These are phyloP conservation scores for Penicillium turbatum DNA, from an alignment of 495 filamentous ascomycete genomes.

Conservation along the genomic window DNA sequence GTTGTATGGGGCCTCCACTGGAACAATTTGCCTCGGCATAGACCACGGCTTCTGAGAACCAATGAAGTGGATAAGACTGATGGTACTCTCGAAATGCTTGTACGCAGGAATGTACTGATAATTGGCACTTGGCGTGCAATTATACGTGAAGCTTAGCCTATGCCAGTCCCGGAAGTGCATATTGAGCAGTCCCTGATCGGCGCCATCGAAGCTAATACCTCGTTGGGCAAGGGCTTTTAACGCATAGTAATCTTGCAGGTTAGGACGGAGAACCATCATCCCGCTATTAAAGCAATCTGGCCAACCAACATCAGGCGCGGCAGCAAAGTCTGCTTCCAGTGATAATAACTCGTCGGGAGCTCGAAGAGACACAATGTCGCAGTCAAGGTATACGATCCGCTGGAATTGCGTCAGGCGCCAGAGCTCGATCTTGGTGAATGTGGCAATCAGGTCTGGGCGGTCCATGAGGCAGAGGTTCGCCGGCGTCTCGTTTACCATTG, in stretches of 20 bases:
- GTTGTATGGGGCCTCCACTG: conserved; percentile 62
- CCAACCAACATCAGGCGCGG: conserved; percentile 95
- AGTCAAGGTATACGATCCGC: conserved; percentile 88
- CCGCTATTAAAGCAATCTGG: conserved; percentile 98
- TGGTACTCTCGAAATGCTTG: conserved; percentile 80
- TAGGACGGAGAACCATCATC: conserved; percentile 84
- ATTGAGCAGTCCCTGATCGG: conserved; percentile 94
- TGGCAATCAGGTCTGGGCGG: conserved; percentile 79
- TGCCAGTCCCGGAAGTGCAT: conserved; percentile 88
- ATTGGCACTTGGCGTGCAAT: conserved; percentile 88
- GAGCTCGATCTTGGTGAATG: conserved; percentile 94
- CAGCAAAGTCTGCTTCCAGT: conserved; percentile 72
- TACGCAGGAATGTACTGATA: conserved; percentile 97
- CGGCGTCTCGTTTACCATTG: conserved; percentile 68
- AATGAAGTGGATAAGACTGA: conserved; percentile 91
- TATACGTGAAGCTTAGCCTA: conserved; percentile 90
- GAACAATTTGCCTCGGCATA: conserved; percentile 56
- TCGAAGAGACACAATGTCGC: conserved; percentile 79
- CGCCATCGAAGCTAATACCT: conserved; percentile 93
- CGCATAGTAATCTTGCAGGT: conserved; percentile 81
- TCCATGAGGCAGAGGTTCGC: conserved; percentile 89
- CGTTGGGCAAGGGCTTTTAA: conserved; percentile 75
- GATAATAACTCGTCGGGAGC: conserved; percentile 92
- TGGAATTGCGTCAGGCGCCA: conserved; percentile 90
- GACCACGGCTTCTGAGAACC: conserved; percentile 87